Conservation (phyloP, 768 basidiomycete species). For the Lactarius hengduanensis region DNA sequence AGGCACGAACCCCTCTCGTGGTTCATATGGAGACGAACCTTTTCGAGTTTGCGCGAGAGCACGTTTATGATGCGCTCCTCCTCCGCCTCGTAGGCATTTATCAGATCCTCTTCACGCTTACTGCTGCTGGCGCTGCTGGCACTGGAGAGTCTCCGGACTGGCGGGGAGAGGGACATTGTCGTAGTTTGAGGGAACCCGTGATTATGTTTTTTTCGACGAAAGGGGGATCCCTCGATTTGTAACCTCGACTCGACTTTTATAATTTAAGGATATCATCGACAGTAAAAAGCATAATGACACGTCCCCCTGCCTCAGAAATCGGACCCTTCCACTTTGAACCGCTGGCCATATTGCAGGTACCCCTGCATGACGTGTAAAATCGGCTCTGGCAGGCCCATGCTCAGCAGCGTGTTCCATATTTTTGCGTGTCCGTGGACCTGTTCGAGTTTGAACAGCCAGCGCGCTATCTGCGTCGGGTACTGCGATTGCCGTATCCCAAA, state of each 20-base stretch:
- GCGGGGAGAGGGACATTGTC: slow-evolving; percentile 49
- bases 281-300: slow-evolving; percentile 5
- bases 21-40: slow-evolving; percentile 46
- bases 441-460: slow-evolving; percentile 90
- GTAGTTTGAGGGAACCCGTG: slow-evolving; percentile 2
- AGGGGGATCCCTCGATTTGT: background rate
- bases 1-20: background rate
- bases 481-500: slow-evolving; percentile 35
- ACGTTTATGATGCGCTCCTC: slow-evolving; percentile 87
- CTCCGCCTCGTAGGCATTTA: slow-evolving; percentile 88
- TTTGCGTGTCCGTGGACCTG: slow-evolving; percentile 92
- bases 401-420: slow-evolving; percentile 88
- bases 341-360: slow-evolving; percentile 83
- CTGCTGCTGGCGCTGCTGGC: slow-evolving; percentile 45
- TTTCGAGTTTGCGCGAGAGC: slow-evolving; percentile 78
- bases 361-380: slow-evolving; percentile 93
- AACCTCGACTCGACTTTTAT: slow-evolving; percentile 7
- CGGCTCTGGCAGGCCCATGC: slow-evolving; percentile 90
- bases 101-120: slow-evolving; percentile 68
- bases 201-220: background rate
- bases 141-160: slow-evolving; percentile 56
- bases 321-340: slow-evolving; percentile 84
- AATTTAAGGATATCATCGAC: slow-evolving; percentile 19
- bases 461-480: slow-evolving; percentile 90
- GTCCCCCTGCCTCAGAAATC: slow-evolving; percentile 52